Percentiles rank a stretch among this genome's conserved stretches.
Evolutionary conservation across 2,329 filamentous ascomycete species (phyloP).

Genomic region (Xylariaceae sp.): DNA sequence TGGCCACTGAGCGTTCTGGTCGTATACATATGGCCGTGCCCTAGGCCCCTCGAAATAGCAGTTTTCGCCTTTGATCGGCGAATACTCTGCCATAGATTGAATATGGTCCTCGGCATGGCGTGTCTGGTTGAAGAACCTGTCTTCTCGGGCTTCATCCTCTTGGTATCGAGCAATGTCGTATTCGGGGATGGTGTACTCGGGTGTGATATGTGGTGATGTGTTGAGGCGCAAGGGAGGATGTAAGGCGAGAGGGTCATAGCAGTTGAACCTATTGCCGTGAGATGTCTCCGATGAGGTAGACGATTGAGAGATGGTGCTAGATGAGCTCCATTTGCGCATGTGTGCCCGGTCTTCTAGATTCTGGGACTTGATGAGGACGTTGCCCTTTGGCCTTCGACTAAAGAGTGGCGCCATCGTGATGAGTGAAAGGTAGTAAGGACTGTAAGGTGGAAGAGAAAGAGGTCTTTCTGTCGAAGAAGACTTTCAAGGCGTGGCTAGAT

Average conservation of each 20-base stretch:
- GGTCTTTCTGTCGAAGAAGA: constrained; percentile 7
- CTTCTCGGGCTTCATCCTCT: constrained; percentile 25
- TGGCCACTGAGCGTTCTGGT: constrained; percentile 30
- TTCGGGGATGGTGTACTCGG: constrained; percentile 25
- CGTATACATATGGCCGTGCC: constrained; percentile 27
- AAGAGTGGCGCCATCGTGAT: constrained; percentile 23
- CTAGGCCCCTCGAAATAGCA: constrained; percentile 24
- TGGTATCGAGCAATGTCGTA: constrained; percentile 23
- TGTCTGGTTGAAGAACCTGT: constrained; percentile 23
- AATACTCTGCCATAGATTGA: constrained; percentile 23
- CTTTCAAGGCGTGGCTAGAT: constrained; percentile 10
- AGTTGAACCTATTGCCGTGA: constrained; percentile 12
- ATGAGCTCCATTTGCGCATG: constrained; percentile 26
- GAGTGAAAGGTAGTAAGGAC: background rate
- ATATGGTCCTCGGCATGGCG: constrained; percentile 21
- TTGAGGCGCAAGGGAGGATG: constrained; percentile 31
- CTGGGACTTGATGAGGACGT: constrained; percentile 16
- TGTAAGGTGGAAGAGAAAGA: background rate
- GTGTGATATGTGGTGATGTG: constrained; percentile 27
- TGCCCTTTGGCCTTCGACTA: constrained; percentile 27
- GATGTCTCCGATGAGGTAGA: constrained; percentile 24
- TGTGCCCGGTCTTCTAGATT: constrained; percentile 19
- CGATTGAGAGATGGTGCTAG: constrained; percentile 25
- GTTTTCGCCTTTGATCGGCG: constrained; percentile 26
- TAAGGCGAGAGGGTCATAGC: constrained; percentile 29